Conservation (phyloP, 2,329 filamentous ascomycete species). For the Parascedosporium putredinis region DNA sequence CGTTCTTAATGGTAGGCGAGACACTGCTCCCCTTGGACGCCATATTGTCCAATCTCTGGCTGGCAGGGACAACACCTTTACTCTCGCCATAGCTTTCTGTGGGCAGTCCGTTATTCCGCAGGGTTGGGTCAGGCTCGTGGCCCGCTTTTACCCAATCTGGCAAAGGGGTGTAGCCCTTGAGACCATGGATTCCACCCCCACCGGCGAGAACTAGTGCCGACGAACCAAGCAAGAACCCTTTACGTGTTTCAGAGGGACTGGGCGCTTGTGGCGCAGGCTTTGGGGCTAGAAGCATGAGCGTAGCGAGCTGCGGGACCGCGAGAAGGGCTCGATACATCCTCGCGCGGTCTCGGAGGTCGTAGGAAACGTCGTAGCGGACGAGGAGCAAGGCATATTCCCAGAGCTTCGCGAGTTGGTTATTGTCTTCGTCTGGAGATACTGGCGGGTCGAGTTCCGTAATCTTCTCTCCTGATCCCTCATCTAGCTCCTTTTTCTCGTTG, state of each 20-base stretch:
- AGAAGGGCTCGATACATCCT: conserved; percentile 82
- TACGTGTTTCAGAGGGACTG: conserved; percentile 76
- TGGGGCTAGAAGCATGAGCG: conserved; percentile 79
- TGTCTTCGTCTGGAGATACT: conserved; percentile 25
- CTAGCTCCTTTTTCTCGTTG: conserved; percentile 29
- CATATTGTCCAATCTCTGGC: conserved; percentile 46
- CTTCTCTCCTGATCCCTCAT: conserved; percentile 21
- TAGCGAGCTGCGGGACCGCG: conserved; percentile 74
- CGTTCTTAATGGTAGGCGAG: conserved; percentile 9
- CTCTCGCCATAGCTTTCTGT: conserved; percentile 27
- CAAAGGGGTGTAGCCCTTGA: conserved; percentile 68
- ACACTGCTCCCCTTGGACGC: conserved; percentile 14
- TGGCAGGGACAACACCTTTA: conserved; percentile 40
- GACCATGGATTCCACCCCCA: conserved; percentile 60
- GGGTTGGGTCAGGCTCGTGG: conserved; percentile 63
- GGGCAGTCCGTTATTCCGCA: conserved; percentile 45
- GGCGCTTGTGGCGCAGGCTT: conserved; percentile 89
- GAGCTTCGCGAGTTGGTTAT: conserved; percentile 63
- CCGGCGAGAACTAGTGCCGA: conserved; percentile 76
- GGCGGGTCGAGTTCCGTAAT: conserved; percentile 17
- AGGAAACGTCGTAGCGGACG: conserved; percentile 86
- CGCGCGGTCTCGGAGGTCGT: conserved; percentile 85
- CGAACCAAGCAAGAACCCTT: conserved; percentile 69
- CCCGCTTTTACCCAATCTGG: conserved; percentile 79
- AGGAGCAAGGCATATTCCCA: conserved; percentile 81